A percentile compares a stretch with the other conserved stretches of the same genome.
These are phyloP conservation scores for Lophium mytilinum DNA, from an alignment of 495 filamentous ascomycete genomes.

Conservation along the genomic window DNA sequence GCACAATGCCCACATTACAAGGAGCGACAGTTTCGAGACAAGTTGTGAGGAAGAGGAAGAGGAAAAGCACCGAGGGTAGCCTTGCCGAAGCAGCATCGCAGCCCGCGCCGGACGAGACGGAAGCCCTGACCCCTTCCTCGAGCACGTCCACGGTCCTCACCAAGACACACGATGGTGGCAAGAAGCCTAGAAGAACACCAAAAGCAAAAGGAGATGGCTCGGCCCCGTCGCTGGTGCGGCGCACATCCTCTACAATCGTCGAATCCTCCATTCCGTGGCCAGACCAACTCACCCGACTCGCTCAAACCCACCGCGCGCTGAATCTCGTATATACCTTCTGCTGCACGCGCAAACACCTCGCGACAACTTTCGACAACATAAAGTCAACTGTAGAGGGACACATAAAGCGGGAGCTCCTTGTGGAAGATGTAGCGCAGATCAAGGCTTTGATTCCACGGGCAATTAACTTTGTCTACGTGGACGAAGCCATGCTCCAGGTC, in stretches of 20 bases:
- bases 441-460: constrained; percentile 67
- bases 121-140: constrained; percentile 3
- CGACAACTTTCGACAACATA: constrained; percentile 84
- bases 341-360: constrained; percentile 82
- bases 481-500: constrained; percentile 70
- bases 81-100: not conserved
- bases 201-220: constrained; percentile 20
- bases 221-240: constrained; percentile 32
- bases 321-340: constrained; percentile 94
- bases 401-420: constrained; percentile 56
- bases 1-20: constrained; percentile 46
- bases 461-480: constrained; percentile 79
- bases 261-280: constrained; percentile 60
- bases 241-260: constrained; percentile 38
- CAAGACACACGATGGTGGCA: constrained; percentile 48
- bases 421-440: constrained; percentile 77
- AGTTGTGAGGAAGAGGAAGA: constrained; percentile 47
- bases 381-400: constrained; percentile 77
- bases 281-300: constrained; percentile 58
- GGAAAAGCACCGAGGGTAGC: constrained; percentile 32
- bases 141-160: constrained; percentile 39
- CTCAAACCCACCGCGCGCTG: constrained; percentile 71
- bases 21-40: constrained; percentile 49
- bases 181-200: constrained; percentile 38
- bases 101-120: not conserved